Base-by-base conservation (phyloP, 1,284 basidiomycete genomes). In the Ustilago trichophora region DNA sequence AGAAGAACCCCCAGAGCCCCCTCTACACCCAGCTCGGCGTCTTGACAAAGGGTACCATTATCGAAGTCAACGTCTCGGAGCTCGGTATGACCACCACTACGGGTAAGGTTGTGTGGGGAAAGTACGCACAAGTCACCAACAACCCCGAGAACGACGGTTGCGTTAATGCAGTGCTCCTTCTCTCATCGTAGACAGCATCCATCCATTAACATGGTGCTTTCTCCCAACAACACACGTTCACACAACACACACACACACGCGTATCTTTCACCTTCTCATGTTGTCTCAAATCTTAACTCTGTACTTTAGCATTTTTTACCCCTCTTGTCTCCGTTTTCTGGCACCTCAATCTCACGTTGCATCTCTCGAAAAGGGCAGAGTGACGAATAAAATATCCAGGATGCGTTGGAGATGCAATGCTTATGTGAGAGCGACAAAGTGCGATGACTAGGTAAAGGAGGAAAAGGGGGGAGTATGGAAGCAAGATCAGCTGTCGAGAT, bases 1-100 rank as follows among this genome's bases (percentile, higher is more conserved):
- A 98, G 87, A 98, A 98, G 86, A 99, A 99, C 81, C 96, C 96
- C 12, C 95, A 98, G 81, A 97, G 93, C 22, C 96, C 96, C 0
- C 92, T 98, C 87, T 95, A 95, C 82, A 86, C 85, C 11, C 84
- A 86, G 53, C 87, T 95, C 19, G 96, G 96, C 63, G 96, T 99
- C 19, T 87, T 99, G 83, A 98, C 96, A 4, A 98, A 98, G 83
- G 96, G 96, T 66, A 98, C 96, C 6, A 90, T 99, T 69, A 90
- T 99, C 74, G 96, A 99, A 82, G 95, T 98, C 78, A 98, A 99
- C 80, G 95, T 77, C 12, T 75, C 72, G 15, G 76, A 80, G 49
- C 66, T 79, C 25, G 96, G 96, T 69, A 90, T 98, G 88, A 96
- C 98, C 50, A 98, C 96, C n/a, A 91, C 96, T 2, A 94, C 95